Evolutionary conservation across 176 grass and related monocot species (phyloP).

Genomic region (Hsuehochloa calcarea): DNA sequence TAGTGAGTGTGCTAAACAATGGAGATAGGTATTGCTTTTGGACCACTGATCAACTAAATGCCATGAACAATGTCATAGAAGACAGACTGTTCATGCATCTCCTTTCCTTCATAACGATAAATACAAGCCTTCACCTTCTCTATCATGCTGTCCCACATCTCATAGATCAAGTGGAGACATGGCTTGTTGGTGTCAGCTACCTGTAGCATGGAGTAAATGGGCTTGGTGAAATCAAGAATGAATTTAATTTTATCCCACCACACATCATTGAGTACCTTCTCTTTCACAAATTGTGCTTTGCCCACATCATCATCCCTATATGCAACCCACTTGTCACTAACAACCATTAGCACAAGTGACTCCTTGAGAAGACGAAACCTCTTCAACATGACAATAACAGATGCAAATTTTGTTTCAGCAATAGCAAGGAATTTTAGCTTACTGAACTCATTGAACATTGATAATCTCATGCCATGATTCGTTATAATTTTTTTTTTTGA

Average conservation of each 20-base stretch:
- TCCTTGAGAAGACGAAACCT: too few species aligned
- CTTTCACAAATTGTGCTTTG: too few species aligned
- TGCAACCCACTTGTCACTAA: too few species aligned
- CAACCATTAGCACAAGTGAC: too few species aligned
- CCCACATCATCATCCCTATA: too few species aligned
- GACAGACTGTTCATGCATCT: background rate
- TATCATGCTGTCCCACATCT: background rate
- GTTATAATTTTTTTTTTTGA: too few species aligned
- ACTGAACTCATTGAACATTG: too few species aligned
- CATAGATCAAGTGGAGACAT: background rate
- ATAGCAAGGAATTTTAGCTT: too few species aligned
- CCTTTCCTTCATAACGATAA: background rate
- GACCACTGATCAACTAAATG: background rate
- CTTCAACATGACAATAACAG: too few species aligned
- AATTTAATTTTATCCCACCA: background rate
- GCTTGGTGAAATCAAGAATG: background rate
- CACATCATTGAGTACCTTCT: too few species aligned
- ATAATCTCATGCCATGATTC: too few species aligned
- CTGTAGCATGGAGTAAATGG: background rate
- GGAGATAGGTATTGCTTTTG: background rate
- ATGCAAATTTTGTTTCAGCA: too few species aligned
- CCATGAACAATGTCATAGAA: background rate
- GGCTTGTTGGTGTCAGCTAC: background rate
- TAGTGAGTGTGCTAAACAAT: slow-evolving; percentile 5
- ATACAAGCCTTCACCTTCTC: background rate